Conservation (phyloP, 345 rosid genomes). For the Firmiana major region DNA sequence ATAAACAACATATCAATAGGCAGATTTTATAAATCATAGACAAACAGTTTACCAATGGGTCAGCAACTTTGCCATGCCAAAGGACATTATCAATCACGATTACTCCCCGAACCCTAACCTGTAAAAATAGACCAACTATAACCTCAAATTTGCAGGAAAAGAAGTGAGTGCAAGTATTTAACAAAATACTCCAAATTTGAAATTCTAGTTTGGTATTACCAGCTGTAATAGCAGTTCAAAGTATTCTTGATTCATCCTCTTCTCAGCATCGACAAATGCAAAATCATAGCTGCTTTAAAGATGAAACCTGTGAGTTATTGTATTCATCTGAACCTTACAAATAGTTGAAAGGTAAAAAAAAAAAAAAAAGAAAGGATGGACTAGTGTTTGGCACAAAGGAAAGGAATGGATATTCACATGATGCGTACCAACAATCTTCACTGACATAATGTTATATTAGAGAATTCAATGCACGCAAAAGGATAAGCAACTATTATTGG, state of each 20-base stretch:
- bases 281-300: slow-evolving; percentile 71
- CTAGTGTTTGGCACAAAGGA: background rate
- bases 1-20: background rate
- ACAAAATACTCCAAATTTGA: background rate
- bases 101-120: slow-evolving; percentile 85
- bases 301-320: background rate
- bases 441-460: too few species aligned
- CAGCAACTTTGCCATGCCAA: slow-evolving; percentile 92
- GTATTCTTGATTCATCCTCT: slow-evolving; percentile 87
- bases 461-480: too few species aligned
- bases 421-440: background rate
- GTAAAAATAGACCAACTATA: slow-evolving; percentile 9
- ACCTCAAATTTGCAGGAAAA: background rate
- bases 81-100: slow-evolving; percentile 90
- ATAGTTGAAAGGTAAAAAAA: background rate
- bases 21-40: background rate
- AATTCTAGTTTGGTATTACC: slow-evolving; percentile 39
- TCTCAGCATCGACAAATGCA: slow-evolving; percentile 96
- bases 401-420: background rate
- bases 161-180: background rate
- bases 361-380: too few species aligned
- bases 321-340: background rate
- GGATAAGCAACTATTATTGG: background rate
- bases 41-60: slow-evolving; percentile 54
- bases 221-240: slow-evolving; percentile 77